Conservation (phyloP, 306 rosid species). For the Prinsepia uniflora region DNA sequence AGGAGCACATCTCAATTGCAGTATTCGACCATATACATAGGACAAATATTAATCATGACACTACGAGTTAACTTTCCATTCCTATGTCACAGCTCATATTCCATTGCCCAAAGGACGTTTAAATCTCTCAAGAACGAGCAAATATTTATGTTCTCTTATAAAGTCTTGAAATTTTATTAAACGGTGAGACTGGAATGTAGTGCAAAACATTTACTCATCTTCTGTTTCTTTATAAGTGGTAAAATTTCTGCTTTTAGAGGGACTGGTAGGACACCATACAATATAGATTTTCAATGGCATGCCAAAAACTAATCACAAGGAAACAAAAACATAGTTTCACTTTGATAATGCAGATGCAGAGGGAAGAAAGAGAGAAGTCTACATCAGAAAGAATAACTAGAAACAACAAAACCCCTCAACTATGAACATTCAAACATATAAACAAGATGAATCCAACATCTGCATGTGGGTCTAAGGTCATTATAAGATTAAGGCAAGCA, state of each 20-base stretch:
- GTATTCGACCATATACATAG: constrained; percentile 2
- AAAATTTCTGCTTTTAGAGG: background rate
- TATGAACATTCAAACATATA: background rate
- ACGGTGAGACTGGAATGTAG: no score
- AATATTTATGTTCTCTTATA: no score
- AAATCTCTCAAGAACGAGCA: no score
- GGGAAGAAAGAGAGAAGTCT: background rate
- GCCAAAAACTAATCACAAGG: background rate
- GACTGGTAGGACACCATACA: background rate
- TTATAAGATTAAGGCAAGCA: background rate
- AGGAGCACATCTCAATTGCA: background rate
- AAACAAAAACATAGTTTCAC: background rate
- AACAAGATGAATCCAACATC: background rate
- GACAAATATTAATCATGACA: background rate
- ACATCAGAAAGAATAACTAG: background rate
- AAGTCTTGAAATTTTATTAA: background rate
- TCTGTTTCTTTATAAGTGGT: no score
- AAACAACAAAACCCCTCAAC: background rate
- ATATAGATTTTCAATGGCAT: background rate
- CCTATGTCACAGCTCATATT: background rate
- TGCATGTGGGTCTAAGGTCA: background rate
- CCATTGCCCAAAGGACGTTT: background rate
- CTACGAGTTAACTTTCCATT: background rate
- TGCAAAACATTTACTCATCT: no score
- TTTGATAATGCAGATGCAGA: background rate